These are phyloP conservation scores for Verticillium tricorpus DNA, from an alignment of 2,329 filamentous ascomycete genomes.

Conservation along the genomic window DNA sequence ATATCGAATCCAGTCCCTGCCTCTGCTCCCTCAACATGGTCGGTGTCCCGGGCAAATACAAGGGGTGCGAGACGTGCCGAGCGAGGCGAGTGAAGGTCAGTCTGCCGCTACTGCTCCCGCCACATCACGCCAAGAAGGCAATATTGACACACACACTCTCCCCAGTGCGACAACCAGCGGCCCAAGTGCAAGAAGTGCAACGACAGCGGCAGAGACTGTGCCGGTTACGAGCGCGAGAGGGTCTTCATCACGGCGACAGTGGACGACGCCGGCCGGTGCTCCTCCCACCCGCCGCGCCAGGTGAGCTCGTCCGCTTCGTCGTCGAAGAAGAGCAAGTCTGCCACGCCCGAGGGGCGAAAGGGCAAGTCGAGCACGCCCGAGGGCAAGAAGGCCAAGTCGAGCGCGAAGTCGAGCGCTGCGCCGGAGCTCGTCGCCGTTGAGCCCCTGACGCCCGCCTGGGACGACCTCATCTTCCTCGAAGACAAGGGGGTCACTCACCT, in stretches of 20 bases:
- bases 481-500: constrained; percentile 29
- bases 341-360: constrained; percentile 16
- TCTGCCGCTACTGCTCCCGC: constrained; percentile 1
- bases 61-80: constrained; percentile 60
- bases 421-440: constrained; percentile 28
- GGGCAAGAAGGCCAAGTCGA: constrained; percentile 17
- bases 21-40: constrained; percentile 37
- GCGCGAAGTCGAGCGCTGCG: constrained; percentile 13
- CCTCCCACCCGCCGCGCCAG: constrained; percentile 49
- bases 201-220: constrained; percentile 51
- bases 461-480: constrained; percentile 38
- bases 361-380: neutral
- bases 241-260: constrained; percentile 61
- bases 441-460: constrained; percentile 47
- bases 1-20: neutral
- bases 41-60: constrained; percentile 59
- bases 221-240: constrained; percentile 58
- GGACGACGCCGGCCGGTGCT: constrained; percentile 49
- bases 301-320: constrained; percentile 23
- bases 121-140: too few species aligned
- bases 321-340: constrained; percentile 21
- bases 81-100: constrained; percentile 54
- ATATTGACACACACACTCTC: neutral
- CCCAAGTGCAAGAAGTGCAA: constrained; percentile 58
- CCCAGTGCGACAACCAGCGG: constrained; percentile 57